Conservation (phyloP, 176 grass and related monocot genomes). For the Cenchrus americanus region DNA sequence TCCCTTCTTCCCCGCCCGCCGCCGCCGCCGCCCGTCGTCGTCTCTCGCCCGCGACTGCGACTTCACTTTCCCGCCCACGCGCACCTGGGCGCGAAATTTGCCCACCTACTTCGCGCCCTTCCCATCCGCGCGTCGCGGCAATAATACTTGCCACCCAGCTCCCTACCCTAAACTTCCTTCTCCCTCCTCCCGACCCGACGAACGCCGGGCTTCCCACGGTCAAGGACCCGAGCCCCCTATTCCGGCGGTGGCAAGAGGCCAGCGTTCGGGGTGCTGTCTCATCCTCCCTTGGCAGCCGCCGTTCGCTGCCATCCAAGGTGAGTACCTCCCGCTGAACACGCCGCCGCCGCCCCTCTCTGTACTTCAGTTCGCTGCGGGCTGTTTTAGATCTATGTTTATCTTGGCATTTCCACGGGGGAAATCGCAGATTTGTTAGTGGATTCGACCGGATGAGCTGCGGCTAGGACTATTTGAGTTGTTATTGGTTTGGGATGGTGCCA, state of each 20-base stretch:
- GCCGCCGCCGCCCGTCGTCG: neutral
- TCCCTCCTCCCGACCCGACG: neutral
- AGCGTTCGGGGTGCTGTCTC: too few species aligned
- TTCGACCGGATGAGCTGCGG: neutral
- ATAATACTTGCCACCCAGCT: neutral
- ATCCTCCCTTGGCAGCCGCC: neutral
- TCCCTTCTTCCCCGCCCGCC: too few species aligned
- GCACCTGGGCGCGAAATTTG: slow-evolving; percentile 1
- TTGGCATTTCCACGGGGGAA: neutral
- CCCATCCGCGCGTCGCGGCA: neutral
- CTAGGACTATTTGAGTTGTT: neutral
- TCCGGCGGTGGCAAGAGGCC: neutral
- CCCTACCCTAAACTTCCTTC: neutral
- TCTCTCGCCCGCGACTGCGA: neutral
- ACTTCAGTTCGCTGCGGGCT: neutral
- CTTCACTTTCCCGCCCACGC: neutral
- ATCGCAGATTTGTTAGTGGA: neutral
- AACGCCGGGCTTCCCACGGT: neutral
- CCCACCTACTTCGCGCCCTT: neutral
- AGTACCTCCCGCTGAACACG: neutral
- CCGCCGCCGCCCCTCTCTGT: neutral
- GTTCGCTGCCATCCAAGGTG: neutral
- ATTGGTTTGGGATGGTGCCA: neutral
- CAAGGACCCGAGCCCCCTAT: neutral
- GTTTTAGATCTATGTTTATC: slow-evolving; percentile 9